Evolutionary conservation across 352 stramenopile genomes (phyloP).

Genomic region (Phytophthora multivora): DNA sequence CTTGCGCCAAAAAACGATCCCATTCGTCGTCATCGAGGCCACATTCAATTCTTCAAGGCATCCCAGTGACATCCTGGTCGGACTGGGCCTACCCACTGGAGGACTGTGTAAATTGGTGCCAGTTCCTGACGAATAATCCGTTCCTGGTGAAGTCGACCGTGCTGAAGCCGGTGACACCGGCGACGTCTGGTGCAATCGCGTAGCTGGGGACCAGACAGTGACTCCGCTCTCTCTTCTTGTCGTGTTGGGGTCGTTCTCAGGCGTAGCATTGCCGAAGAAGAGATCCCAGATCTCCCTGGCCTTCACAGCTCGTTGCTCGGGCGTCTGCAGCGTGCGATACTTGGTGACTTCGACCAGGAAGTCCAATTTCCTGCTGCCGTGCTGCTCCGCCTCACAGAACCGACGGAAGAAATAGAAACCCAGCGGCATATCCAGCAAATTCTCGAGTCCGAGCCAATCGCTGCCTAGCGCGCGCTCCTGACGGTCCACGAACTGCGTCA

Average conservation of each 20-base stretch:
- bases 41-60: slow-evolving; percentile 64
- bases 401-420: slow-evolving; percentile 84
- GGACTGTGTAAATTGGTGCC: slow-evolving; percentile 11
- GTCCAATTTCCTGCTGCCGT: slow-evolving; percentile 61
- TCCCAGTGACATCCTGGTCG: slow-evolving; percentile 47
- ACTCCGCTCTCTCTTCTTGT: slow-evolving; percentile 10
- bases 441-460: slow-evolving; percentile 73
- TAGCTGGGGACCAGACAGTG: slow-evolving; percentile 27
- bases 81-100: slow-evolving; percentile 12
- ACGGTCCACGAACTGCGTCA: slow-evolving; percentile 66
- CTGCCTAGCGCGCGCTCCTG: slow-evolving; percentile 56
- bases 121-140: slow-evolving; percentile 24
- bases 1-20: slow-evolving; percentile 71
- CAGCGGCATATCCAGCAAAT: slow-evolving; percentile 75
- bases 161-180: slow-evolving; percentile 31
- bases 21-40: slow-evolving; percentile 64
- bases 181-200: slow-evolving; percentile 17
- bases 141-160: slow-evolving; percentile 24
- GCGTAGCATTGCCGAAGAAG: slow-evolving; percentile 41
- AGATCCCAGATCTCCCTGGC: slow-evolving; percentile 64
- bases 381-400: slow-evolving; percentile 75
- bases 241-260: background rate
- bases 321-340: slow-evolving; percentile 50
- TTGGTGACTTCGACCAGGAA: slow-evolving; percentile 82
- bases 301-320: slow-evolving; percentile 53